Evolutionary conservation across 2,329 filamentous ascomycete genomes (phyloP).

Genomic region (Penicillium freii): DNA sequence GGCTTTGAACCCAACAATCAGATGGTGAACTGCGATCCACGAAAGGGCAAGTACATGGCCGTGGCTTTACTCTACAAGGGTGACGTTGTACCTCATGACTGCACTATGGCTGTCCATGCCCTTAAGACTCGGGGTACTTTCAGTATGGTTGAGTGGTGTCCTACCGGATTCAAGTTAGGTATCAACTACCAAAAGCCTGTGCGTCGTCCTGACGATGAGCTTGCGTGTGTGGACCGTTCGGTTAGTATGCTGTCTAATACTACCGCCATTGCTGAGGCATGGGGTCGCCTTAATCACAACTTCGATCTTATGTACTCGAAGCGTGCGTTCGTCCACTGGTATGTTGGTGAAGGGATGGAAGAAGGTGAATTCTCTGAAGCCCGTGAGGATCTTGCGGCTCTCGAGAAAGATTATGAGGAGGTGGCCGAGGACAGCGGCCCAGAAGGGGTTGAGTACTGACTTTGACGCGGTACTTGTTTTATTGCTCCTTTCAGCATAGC

Average conservation of each 20-base stretch:
- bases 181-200: constrained; percentile 64
- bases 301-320: constrained; percentile 71
- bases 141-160: constrained; percentile 68
- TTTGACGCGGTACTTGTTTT: not conserved
- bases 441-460: not conserved
- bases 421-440: constrained; percentile 54
- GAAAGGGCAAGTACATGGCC: constrained; percentile 68
- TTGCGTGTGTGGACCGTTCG: constrained; percentile 54
- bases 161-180: constrained; percentile 67
- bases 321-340: constrained; percentile 70
- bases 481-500: not conserved
- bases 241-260: constrained; percentile 67
- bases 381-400: constrained; percentile 77
- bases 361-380: constrained; percentile 87
- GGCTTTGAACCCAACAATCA: constrained; percentile 68
- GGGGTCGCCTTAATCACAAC: constrained; percentile 64
- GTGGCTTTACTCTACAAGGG: constrained; percentile 65
- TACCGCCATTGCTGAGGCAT: constrained; percentile 65
- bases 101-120: constrained; percentile 54
- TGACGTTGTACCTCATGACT: constrained; percentile 63
- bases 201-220: constrained; percentile 52
- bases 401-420: constrained; percentile 86
- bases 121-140: constrained; percentile 64
- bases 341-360: constrained; percentile 88
- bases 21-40: constrained; percentile 67